phyloP scores from a whole-genome alignment of 768 basidiomycete genomes.

The Inosperma sp. region DNA sequence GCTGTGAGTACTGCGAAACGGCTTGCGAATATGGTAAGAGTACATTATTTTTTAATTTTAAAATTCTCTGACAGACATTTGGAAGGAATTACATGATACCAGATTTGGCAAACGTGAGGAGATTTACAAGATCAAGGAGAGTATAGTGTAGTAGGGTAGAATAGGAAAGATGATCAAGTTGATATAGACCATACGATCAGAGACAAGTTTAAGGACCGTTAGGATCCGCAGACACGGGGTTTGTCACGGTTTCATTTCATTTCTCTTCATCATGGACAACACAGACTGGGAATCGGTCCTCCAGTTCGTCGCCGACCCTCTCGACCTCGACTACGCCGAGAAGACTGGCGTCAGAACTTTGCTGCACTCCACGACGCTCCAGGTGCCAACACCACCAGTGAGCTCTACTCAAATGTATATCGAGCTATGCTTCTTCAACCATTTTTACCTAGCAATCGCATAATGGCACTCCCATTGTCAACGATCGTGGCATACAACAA shows the following conservation, averaged over 20 bases:
- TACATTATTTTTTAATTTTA: conserved; percentile 1
- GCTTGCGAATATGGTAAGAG: conserved; percentile 82
- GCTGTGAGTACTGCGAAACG: conserved; percentile 90
- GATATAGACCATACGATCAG: not conserved
- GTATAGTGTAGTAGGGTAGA: conserved; percentile 10
- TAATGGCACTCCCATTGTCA: conserved; percentile 40
- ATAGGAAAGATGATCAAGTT: not conserved
- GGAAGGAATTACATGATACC: conserved; percentile 78
- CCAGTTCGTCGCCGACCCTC: conserved; percentile 52
- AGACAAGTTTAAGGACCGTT: not conserved
- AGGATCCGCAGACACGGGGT: not conserved
- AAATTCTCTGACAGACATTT: too few relatives aligned
- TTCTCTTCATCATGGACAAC: conserved; percentile 29
- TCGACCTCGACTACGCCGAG: conserved; percentile 37
- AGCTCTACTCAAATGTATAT: conserved; percentile 15
- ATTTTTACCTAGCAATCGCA: conserved; percentile 38
- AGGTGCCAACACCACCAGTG: conserved; percentile 67
- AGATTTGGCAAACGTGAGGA: conserved; percentile 87
- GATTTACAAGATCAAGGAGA: conserved; percentile 63
- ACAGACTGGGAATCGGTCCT: conserved; percentile 60
- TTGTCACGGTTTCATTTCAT: conserved; percentile 12
- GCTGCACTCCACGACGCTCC: conserved; percentile 25
- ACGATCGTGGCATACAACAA: conserved; percentile 33
- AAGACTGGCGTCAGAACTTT: conserved; percentile 26
- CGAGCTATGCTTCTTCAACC: not conserved